phyloP scores from a whole-genome alignment of 352 stramenopile species.

The Pythium utonaiense region DNA sequence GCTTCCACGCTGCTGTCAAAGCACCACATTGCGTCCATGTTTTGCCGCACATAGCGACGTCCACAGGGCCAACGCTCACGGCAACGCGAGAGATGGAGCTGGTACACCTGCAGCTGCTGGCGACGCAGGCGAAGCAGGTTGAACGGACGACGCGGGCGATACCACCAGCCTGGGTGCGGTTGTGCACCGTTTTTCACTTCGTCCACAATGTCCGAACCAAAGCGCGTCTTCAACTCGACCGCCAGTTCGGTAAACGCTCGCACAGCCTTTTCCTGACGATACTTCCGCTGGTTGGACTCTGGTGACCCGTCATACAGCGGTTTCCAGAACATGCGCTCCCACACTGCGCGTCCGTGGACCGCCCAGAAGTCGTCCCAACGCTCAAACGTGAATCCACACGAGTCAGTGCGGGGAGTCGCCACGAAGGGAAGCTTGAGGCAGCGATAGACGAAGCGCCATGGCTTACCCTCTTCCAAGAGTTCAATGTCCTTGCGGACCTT shows the following conservation, averaged over 20 bases:
- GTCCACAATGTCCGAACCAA: conserved; percentile 8
- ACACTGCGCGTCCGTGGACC: conserved; percentile 37
- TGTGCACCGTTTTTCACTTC: background rate
- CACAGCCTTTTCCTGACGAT: conserved; percentile 30
- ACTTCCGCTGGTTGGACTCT: conserved; percentile 29
- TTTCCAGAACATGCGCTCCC: conserved; percentile 46
- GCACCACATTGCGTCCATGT: conserved; percentile 14
- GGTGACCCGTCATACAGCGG: conserved; percentile 23
- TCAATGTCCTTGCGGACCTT: conserved; percentile 4
- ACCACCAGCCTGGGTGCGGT: conserved; percentile 22
- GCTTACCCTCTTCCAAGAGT: conserved; percentile 29
- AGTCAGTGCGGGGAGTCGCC: conserved; percentile 22
- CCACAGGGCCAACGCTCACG: conserved; percentile 21
- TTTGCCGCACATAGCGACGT: conserved; percentile 6
- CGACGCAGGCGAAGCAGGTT: conserved; percentile 7
- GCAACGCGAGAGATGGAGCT: conserved; percentile 18
- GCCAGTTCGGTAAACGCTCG: conserved; percentile 31
- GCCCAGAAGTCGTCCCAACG: conserved; percentile 51
- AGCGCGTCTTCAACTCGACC: conserved; percentile 25
- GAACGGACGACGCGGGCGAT: conserved; percentile 13
- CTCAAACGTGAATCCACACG: conserved; percentile 42
- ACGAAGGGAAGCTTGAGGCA: conserved; percentile 38
- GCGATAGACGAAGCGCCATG: conserved; percentile 43
- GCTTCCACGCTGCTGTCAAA: background rate
- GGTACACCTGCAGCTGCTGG: conserved; percentile 3